phyloP scores from a whole-genome alignment of 2,329 filamentous ascomycete genomes.

The Epichloe festucae region DNA sequence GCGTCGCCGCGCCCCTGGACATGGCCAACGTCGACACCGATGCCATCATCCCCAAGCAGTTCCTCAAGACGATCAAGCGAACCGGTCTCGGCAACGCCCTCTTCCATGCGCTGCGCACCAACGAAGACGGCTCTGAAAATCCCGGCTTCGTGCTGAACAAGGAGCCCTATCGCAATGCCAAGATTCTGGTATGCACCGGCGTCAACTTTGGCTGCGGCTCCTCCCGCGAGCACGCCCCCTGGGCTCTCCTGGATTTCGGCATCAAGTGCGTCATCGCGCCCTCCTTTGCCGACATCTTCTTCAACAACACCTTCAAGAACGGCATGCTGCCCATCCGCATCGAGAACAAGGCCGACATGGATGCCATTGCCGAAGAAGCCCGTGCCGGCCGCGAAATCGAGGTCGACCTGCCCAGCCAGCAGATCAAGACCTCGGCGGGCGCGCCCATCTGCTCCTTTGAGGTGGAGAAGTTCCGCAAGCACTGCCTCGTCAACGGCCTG shows the following conservation, averaged over 20 bases:
- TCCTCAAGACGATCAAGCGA: slow-evolving; percentile 97
- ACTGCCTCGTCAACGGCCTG: slow-evolving; percentile 84
- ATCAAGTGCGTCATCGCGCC: slow-evolving; percentile 90
- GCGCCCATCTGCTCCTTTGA: slow-evolving; percentile 67
- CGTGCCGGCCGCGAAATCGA: slow-evolving; percentile 72
- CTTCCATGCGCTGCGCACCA: slow-evolving; percentile 75
- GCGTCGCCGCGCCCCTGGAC: slow-evolving; percentile 77
- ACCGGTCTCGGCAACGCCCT: slow-evolving; percentile 81
- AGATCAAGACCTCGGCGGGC: slow-evolving; percentile 64
- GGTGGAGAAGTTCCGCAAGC: slow-evolving; percentile 85
- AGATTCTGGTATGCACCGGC: slow-evolving; percentile 85
- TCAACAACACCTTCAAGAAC: slow-evolving; percentile 99
- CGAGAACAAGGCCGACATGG: slow-evolving; percentile 50
- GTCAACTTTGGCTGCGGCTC: slow-evolving; percentile 92
- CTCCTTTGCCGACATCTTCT: slow-evolving; percentile 69
- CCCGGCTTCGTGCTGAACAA: slow-evolving; percentile 80
- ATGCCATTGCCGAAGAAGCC: slow-evolving; percentile 64
- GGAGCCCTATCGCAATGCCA: slow-evolving; percentile 68
- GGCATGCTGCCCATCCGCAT: slow-evolving; percentile 88
- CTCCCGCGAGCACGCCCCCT: slow-evolving; percentile 89
- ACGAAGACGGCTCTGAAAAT: slow-evolving; percentile 60
- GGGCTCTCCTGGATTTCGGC: slow-evolving; percentile 92
- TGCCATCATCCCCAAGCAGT: slow-evolving; percentile 98
- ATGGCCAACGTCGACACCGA: slow-evolving; percentile 94
- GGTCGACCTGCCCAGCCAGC: slow-evolving; percentile 75